A percentile compares a stretch with the other conserved stretches of the same genome.
phyloP scores from a whole-genome alignment of 2,329 filamentous ascomycete genomes.

The Xylariomycetidae sp. region DNA sequence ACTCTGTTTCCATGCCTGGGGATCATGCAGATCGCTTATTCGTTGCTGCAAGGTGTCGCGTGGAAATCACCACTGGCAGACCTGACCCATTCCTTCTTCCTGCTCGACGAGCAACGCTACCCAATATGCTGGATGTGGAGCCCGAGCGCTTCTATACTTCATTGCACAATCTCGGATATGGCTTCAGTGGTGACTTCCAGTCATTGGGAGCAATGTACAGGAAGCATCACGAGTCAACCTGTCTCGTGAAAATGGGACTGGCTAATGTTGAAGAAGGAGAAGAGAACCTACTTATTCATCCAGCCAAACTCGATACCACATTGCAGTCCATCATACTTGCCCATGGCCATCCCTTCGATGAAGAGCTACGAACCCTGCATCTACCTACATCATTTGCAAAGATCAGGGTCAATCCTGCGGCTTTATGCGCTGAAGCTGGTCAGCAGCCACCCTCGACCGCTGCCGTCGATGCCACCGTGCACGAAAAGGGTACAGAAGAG shows the following conservation, averaged over 20 bases:
- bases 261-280: not conserved
- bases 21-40: not conserved
- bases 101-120: not conserved
- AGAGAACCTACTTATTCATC: slow-evolving; percentile 16
- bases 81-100: slow-evolving; percentile 1
- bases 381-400: slow-evolving; percentile 1
- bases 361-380: not conserved
- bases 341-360: slow-evolving; percentile 3
- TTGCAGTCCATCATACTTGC: slow-evolving; percentile 1
- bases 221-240: slow-evolving; percentile 1
- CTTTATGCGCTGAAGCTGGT: not conserved
- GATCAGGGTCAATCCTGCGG: slow-evolving; percentile 1
- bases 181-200: slow-evolving; percentile 7
- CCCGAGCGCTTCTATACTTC: slow-evolving; percentile 5
- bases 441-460: not conserved
- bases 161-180: slow-evolving; percentile 7
- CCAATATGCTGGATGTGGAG: slow-evolving; percentile 8
- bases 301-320: slow-evolving; percentile 9
- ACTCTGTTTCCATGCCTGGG: slow-evolving; percentile 2
- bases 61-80: slow-evolving; percentile 4
- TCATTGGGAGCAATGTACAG: slow-evolving; percentile 3
- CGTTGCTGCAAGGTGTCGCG: not conserved
- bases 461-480: not conserved
- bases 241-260: not conserved
- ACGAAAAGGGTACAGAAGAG: not conserved